phyloP scores from a whole-genome alignment of 805 yeast species.

The Kurtzmaniella cleridarum region DNA sequence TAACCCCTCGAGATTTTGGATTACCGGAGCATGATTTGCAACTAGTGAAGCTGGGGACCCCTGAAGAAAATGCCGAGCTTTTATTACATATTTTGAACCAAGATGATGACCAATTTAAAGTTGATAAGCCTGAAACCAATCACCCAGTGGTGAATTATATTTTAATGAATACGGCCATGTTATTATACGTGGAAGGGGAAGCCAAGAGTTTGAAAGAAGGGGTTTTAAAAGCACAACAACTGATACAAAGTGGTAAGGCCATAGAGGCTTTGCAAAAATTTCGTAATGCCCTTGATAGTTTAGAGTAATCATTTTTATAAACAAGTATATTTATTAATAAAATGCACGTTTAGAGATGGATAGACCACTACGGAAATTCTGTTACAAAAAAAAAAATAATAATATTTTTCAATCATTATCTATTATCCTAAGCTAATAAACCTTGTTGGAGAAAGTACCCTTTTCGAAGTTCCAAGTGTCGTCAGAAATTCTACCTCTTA shows the following conservation, averaged over 20 bases:
- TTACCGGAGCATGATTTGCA: slow-evolving; percentile 64
- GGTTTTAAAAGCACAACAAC: slow-evolving; percentile 61
- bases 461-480: slow-evolving; percentile 84
- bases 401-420: too few species aligned
- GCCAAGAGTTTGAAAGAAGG: slow-evolving; percentile 74
- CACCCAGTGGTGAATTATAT: slow-evolving; percentile 83
- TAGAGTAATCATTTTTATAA: too few species aligned
- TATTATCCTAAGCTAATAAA: slow-evolving; percentile 23
- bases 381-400: too few species aligned
- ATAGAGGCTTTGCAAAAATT: slow-evolving; percentile 52
- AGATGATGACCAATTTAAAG: slow-evolving; percentile 41
- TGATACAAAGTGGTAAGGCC: slow-evolving; percentile 69
- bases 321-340: too few species aligned
- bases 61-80: slow-evolving; percentile 70
- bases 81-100: slow-evolving; percentile 43
- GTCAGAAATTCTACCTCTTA: slow-evolving; percentile 95
- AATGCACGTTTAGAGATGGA: too few species aligned
- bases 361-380: too few species aligned
- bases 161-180: slow-evolving; percentile 81
- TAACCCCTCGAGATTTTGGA: slow-evolving; percentile 78
- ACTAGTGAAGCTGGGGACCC: slow-evolving; percentile 78
- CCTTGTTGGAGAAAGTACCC: slow-evolving; percentile 41
- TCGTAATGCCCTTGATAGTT: slow-evolving; percentile 12
- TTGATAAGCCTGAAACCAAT: slow-evolving; percentile 27
- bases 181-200: slow-evolving; percentile 72